Conservation (phyloP, 106 monocot species). For the Gastrodia elata region DNA sequence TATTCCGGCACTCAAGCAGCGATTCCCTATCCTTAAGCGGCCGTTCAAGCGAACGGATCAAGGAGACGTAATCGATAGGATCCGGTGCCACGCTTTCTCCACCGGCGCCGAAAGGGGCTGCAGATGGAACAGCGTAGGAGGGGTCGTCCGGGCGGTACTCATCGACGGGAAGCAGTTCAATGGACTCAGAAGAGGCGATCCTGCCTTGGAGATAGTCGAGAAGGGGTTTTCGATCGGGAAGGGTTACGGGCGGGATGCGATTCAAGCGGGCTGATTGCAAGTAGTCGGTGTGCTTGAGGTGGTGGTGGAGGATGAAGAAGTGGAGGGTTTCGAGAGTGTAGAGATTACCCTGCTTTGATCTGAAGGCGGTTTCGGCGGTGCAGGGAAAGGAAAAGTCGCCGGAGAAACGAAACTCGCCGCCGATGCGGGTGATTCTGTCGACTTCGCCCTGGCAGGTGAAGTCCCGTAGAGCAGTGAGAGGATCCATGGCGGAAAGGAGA, state of each 20-base stretch:
- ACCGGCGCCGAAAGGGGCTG: slow-evolving; percentile 10
- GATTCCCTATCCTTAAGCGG: slow-evolving; percentile 86
- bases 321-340: slow-evolving; percentile 76
- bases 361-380: slow-evolving; percentile 54
- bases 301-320: slow-evolving; percentile 71
- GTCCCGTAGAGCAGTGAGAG: slow-evolving; percentile 73
- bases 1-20: slow-evolving; percentile 57
- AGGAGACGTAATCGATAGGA: slow-evolving; percentile 28
- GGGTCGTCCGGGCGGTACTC: slow-evolving; percentile 33
- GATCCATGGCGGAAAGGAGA: slow-evolving; percentile 61
- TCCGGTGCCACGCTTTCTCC: not conserved
- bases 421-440: slow-evolving; percentile 41
- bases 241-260: slow-evolving; percentile 76
- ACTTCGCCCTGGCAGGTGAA: slow-evolving; percentile 64
- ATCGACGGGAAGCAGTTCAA: slow-evolving; percentile 27
- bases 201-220: slow-evolving; percentile 82
- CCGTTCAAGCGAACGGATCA: slow-evolving; percentile 64
- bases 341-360: slow-evolving; percentile 72
- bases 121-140: not conserved
- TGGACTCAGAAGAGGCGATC: slow-evolving; percentile 35
- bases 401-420: slow-evolving; percentile 67
- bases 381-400: slow-evolving; percentile 69
- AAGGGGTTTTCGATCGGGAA: slow-evolving; percentile 84
- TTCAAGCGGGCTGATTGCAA: slow-evolving; percentile 56
- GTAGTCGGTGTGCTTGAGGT: slow-evolving; percentile 84